Percentiles rank a stretch among this genome's conserved stretches.
Evolutionary conservation across 2,329 filamentous ascomycete species (phyloP).

Genomic region (Penicillium brasilianum): DNA sequence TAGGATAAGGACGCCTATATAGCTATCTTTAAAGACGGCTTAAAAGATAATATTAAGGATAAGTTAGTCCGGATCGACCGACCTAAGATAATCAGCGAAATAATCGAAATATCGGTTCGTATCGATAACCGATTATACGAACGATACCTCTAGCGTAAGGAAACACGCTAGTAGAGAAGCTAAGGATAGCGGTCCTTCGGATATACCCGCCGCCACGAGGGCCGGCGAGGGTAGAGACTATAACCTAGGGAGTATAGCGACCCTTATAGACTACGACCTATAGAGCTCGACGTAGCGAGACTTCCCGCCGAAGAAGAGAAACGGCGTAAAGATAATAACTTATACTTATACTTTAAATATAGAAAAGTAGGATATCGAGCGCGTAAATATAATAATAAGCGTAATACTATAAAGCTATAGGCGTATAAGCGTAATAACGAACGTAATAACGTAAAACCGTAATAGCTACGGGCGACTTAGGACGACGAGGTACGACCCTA

Average conservation of each 20-base stretch:
- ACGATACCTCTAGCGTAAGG: neutral
- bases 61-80: neutral
- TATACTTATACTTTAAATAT: constrained; percentile 12
- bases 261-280: constrained; percentile 1
- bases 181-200: no score
- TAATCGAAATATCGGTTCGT: neutral
- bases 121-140: neutral
- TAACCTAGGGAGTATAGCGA: neutral
- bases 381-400: neutral
- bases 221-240: no score
- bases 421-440: neutral
- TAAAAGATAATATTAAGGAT: neutral
- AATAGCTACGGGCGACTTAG: neutral
- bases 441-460: constrained; percentile 3
- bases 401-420: constrained; percentile 1
- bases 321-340: constrained; percentile 4
- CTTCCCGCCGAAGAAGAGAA: neutral
- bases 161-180: no score
- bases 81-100: neutral
- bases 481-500: neutral
- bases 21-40: neutral
- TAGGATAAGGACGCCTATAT: no score
- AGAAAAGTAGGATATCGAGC: neutral
- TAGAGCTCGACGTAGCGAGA: constrained; percentile 3
- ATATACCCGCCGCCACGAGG: no score